These are phyloP conservation scores for Brassica balearica DNA, from an alignment of 441 rosid species.

Conservation along the genomic window DNA sequence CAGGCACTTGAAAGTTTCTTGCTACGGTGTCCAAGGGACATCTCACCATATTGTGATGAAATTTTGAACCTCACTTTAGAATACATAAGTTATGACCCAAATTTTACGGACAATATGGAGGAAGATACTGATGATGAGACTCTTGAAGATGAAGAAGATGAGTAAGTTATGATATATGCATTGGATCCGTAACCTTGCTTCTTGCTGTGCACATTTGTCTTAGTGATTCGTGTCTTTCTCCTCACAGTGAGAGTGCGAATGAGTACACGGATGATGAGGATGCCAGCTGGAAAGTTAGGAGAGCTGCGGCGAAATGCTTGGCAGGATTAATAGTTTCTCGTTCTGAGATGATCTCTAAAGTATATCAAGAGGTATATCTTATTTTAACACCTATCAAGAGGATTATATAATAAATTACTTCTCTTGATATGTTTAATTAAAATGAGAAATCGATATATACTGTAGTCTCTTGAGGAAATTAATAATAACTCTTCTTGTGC, in stretches of 20 bases:
- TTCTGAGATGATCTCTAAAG: constrained; percentile 87
- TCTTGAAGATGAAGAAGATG: constrained; percentile 96
- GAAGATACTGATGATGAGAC: constrained; percentile 96
- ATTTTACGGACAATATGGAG: constrained; percentile 99
- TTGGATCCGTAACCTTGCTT: constrained; percentile 22
- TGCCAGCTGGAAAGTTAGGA: constrained; percentile 99
- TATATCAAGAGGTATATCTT: constrained; percentile 81
- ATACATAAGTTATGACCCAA: constrained; percentile 96
- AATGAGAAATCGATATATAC: background rate
- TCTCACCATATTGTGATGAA: constrained; percentile 79
- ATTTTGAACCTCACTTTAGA: constrained; percentile 88
- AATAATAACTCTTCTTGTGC: constrained; percentile 44
- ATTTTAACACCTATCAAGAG: constrained; percentile 7
- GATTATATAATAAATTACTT: background rate
- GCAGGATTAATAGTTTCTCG: constrained; percentile 97
- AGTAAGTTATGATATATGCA: constrained; percentile 63
- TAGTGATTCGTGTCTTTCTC: constrained; percentile 36
- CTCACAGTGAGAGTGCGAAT: constrained; percentile 90
- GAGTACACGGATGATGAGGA: constrained; percentile 99
- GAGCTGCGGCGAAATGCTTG: constrained; percentile 98
- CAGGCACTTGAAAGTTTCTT: constrained; percentile 98
- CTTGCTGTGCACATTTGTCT: constrained; percentile 34
- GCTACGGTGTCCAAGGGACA: constrained; percentile 95
- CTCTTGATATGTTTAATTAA: too few relatives aligned
- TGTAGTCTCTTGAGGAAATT: constrained; percentile 16